Base-by-base conservation (phyloP, 257 asterid species). In the Solanum acaule region DNA sequence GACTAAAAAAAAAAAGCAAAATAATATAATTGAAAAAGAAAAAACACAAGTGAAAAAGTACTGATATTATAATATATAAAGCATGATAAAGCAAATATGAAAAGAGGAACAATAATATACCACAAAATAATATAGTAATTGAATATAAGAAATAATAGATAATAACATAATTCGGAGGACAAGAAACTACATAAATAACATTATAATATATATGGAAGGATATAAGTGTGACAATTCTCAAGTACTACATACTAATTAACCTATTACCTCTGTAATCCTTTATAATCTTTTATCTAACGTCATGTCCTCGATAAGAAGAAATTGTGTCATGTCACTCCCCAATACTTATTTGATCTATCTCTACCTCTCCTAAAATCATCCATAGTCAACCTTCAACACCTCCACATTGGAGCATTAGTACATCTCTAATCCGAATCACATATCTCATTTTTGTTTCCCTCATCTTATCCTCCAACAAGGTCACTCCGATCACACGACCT, bases 81-180 rank as follows among this genome's bases (percentile, higher is more conserved):
- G 1, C 61, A 6, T 52, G 61, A 16, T 52, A 52, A 16, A 52
- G 61, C 61, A 16, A 16, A 16, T 16, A 52, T 52, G 61, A 52
- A 52, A 16, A 52, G 9, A 0, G 61, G 61, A 52, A 52, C 61
- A 52, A 52, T 0, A 52, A 16, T 0, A 0, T 52, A 52, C 0
- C 10, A 16, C 0, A 52, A 16, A 52, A 15, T 52, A 16, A 1
- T 52, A 0, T 0, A 16, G 9, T 16, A 52, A 52, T 52, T 23
- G 9, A 52, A 52, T 52, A 49, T 49, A 49, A 0, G 0, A 52
- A 49, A 52, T 0, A 49, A 49, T 0, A 52, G 3, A 52, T 52
- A 16, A 52, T 52, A 52, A 49, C 9, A 49, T 0, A 49, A 49
- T 6, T 49, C 0, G 22, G 0, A 49, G 9, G 23, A 16, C 23